A percentile compares a stretch with the other conserved stretches of the same genome.
phyloP scores from a whole-genome alignment of 169 alveolate genomes.

The Amoebophrya sp. region DNA sequence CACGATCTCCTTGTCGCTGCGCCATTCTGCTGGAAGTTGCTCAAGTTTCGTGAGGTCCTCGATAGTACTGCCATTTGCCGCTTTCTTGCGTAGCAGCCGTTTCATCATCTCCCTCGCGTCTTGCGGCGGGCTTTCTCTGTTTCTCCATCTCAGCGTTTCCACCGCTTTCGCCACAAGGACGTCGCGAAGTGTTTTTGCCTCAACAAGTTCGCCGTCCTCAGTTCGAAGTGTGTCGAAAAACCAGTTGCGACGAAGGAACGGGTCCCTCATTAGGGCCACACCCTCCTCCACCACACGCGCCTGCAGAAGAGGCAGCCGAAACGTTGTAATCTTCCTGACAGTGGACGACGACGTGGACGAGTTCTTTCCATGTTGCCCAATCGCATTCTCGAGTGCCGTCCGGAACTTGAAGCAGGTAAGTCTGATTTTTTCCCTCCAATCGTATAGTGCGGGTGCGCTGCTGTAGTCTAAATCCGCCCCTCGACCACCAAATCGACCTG shows the following conservation, averaged over 20 bases:
- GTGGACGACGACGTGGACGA: neutral
- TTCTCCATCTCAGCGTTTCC: neutral
- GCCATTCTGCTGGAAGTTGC: neutral
- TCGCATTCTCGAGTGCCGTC: neutral
- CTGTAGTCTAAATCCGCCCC: neutral
- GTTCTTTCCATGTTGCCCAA: neutral
- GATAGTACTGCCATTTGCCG: neutral
- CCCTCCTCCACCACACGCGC: constrained; percentile 8
- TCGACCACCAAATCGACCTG: neutral
- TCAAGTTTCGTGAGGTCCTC: neutral
- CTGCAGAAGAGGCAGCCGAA: neutral
- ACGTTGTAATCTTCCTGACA: neutral
- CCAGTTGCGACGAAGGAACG: neutral
- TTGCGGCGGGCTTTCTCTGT: constrained; percentile 1
- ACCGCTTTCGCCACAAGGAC: neutral
- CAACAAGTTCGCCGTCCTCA: neutral
- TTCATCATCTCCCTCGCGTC: neutral
- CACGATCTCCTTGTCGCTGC: neutral
- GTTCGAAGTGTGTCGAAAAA: neutral
- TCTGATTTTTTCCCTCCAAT: neutral
- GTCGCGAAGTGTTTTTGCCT: neutral
- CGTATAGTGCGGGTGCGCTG: neutral
- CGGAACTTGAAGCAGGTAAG: neutral
- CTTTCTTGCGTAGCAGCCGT: neutral
- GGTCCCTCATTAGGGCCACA: neutral